These are phyloP conservation scores for Trichothecium sympodiale DNA, from an alignment of 2,329 filamentous ascomycete species.

Conservation along the genomic window DNA sequence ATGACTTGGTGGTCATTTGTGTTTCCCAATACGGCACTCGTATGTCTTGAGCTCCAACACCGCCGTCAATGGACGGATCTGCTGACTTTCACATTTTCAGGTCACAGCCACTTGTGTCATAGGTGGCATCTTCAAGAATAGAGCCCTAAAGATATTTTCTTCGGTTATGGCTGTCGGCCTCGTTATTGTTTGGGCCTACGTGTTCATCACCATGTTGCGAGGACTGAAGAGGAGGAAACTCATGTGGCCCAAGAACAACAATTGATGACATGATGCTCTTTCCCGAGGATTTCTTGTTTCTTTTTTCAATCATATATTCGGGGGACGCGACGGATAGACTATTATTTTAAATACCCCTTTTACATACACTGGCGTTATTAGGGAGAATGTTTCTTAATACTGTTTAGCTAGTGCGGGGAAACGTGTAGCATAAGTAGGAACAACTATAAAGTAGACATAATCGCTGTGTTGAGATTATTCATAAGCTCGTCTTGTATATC, in stretches of 20 bases:
- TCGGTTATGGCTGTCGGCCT: conserved; percentile 56
- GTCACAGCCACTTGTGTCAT: conserved; percentile 64
- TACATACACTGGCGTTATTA: too few relatives aligned
- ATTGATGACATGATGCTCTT: background rate
- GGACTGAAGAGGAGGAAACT: conserved; percentile 57
- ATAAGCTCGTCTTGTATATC: too few relatives aligned
- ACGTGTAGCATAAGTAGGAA: too few relatives aligned
- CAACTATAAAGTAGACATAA: too few relatives aligned
- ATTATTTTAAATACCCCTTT: too few relatives aligned
- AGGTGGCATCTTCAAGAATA: conserved; percentile 47
- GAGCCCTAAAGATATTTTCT: conserved; percentile 53
- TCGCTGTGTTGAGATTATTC: too few relatives aligned
- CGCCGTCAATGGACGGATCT: conserved; percentile 30
- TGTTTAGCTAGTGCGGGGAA: too few relatives aligned
- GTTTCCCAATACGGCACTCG: conserved; percentile 68
- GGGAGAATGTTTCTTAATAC: too few relatives aligned
- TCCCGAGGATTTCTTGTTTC: too few relatives aligned
- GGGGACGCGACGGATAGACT: too few relatives aligned
- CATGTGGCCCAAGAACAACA: conserved; percentile 60
- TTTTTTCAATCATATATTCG: too few relatives aligned
- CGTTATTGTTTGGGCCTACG: conserved; percentile 55
- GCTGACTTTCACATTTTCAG: conserved; percentile 8
- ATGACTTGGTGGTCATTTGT: conserved; percentile 84
- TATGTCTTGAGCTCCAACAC: conserved; percentile 14
- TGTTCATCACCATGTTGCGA: conserved; percentile 59